Base-by-base conservation (phyloP, 2,329 filamentous ascomycete genomes). In the Didymella lethalis region DNA sequence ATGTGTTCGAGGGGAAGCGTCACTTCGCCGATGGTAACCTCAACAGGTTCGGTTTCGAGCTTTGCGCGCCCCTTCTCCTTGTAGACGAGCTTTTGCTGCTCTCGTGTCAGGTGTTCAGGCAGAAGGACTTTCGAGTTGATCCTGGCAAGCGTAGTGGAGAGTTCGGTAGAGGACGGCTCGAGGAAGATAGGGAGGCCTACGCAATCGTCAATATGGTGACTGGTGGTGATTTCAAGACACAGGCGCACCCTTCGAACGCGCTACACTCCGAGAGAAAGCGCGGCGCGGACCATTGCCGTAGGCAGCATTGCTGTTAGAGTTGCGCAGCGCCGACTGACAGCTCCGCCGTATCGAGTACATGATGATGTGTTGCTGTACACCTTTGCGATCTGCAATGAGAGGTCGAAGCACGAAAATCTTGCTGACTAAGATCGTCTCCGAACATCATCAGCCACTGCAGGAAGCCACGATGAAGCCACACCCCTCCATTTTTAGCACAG, bases 71-170 rank as follows among this genome's bases (percentile, higher is more conserved):
- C 72, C 34, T 78, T 75, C 18, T 72, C 59, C 45, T 69, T 67
- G 72, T 77, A 82, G 63, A 83, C 77, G 29, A 83, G 75, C 57
- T 75, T 70, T 29, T 73, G 66, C 63, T 83, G 79, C 38, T 73
- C 71, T 16, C 66, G 61, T 57, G 72, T 76, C 51, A 84, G 76
- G 66, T 81, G 78, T 7, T 55, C 54, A 14, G 81, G 81, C 23
- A 83, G 74, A 57, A 83, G 75, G 64, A 82, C 67, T 49, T 79
- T 78, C 45, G 70, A 72, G 61, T 81, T 81, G 51, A 82, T 69
- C 10, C 62, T 72, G 6, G 69, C 62, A 57, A 83, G 78, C 34
- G 80, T 62, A 20, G 66, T 48, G 48, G 79, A 70, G 54, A 83
- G 78, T 44, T 79, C 75, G 48, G 77, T 70, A 14, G 74, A 75